Conservation (phyloP, 257 asterid species). For the Petrea volubilis region DNA sequence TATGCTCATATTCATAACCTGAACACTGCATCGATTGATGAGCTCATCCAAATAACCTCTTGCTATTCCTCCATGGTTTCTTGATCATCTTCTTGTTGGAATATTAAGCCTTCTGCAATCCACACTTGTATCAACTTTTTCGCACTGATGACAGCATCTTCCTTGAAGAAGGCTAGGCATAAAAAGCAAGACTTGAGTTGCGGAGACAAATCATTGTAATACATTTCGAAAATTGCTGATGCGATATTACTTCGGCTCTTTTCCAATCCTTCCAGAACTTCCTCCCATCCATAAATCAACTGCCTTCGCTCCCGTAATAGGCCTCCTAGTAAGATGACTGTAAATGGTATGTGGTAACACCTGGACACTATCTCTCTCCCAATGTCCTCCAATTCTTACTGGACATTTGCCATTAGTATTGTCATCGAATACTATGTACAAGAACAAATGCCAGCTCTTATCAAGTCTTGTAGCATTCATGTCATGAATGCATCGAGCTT, state of each 20-base stretch:
- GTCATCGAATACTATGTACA: slow-evolving; percentile 10
- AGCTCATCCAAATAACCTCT: slow-evolving; percentile 25
- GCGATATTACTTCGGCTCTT: not conserved
- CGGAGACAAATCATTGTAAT: slow-evolving; percentile 30
- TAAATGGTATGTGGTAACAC: slow-evolving; percentile 32
- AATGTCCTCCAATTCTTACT: slow-evolving; percentile 5
- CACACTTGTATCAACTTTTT: too few relatives aligned
- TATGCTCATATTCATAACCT: slow-evolving; percentile 2
- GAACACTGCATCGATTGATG: slow-evolving; percentile 16
- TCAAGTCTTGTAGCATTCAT: not conserved
- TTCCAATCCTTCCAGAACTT: not conserved
- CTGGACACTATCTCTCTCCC: slow-evolving; percentile 21
- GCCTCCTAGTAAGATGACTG: slow-evolving; percentile 27
- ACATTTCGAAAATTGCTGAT: slow-evolving; percentile 16
- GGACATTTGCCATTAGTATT: slow-evolving; percentile 13
- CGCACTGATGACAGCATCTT: slow-evolving; percentile 11
- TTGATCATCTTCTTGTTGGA: not conserved
- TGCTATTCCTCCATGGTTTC: slow-evolving; percentile 16
- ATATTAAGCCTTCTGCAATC: slow-evolving; percentile 27
- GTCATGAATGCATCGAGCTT: not conserved
- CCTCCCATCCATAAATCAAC: slow-evolving; percentile 18
- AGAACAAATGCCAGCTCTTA: slow-evolving; percentile 31
- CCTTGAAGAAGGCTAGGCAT: slow-evolving; percentile 17
- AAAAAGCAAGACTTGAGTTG: slow-evolving; percentile 26
- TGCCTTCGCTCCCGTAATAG: not conserved